Conservation (phyloP, 495 filamentous ascomycete genomes). For the Penicillium odoratum region DNA sequence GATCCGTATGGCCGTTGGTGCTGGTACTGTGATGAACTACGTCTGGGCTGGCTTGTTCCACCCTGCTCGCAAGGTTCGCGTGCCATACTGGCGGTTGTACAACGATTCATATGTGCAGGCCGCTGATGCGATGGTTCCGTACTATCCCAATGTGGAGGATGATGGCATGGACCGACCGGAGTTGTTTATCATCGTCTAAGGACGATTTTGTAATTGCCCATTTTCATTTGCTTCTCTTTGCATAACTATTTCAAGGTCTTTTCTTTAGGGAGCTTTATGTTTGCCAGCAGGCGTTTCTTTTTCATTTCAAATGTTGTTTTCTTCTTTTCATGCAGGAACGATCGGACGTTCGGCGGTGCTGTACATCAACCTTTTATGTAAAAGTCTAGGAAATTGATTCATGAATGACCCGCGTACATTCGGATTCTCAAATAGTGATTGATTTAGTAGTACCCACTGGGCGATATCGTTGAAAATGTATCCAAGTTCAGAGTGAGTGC, state of each 20-base stretch:
- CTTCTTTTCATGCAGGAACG: constrained; percentile 19
- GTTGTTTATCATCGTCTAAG: constrained; percentile 78
- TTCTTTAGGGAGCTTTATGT: constrained; percentile 13
- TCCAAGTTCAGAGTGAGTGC: too few relatives aligned
- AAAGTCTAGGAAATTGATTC: constrained; percentile 19
- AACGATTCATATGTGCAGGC: constrained; percentile 96
- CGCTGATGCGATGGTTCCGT: constrained; percentile 93
- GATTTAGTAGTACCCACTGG: too few relatives aligned
- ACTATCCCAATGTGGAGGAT: constrained; percentile 82
- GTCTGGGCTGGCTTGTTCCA: constrained; percentile 98
- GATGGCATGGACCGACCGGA: constrained; percentile 74
- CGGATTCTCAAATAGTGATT: background rate
- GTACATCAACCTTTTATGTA: constrained; percentile 25
- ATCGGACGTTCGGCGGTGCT: constrained; percentile 30
- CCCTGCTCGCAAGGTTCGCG: constrained; percentile 88
- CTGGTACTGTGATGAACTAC: constrained; percentile 92
- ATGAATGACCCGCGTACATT: background rate
- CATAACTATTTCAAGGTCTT: constrained; percentile 6
- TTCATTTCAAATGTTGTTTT: constrained; percentile 14
- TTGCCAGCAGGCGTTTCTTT: constrained; percentile 24
- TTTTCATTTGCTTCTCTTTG: constrained; percentile 21
- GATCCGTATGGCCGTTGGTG: constrained; percentile 90
- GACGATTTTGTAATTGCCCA: constrained; percentile 11
- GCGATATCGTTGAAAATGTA: too few relatives aligned
- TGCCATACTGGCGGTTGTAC: constrained; percentile 92